Evolutionary conservation across 2,329 filamentous ascomycete species (phyloP).

Genomic region (Penicillium sp.): DNA sequence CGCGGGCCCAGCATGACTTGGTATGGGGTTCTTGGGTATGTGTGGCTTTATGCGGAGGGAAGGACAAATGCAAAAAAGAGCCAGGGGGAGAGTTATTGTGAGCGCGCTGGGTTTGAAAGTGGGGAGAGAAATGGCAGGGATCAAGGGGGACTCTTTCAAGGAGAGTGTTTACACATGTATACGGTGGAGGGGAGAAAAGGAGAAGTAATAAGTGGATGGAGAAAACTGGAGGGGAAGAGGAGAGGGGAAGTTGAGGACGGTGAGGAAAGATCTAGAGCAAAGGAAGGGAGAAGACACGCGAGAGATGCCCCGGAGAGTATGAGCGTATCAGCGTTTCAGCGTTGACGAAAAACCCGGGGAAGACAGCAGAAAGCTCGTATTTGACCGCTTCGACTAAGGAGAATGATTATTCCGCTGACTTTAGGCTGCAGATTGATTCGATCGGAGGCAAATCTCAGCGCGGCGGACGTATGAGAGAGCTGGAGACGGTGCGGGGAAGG

Average conservation of each 20-base stretch:
- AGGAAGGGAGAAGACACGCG: not conserved
- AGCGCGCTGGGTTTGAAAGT: not conserved
- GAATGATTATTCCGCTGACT: not conserved
- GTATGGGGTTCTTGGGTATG: not conserved
- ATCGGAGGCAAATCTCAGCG: not conserved
- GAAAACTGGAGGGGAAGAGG: not conserved
- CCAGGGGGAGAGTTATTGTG: not conserved
- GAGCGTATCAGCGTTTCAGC: not conserved
- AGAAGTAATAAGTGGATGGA: not conserved
- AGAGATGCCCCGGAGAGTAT: slow-evolving; percentile 1
- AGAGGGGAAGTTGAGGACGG: not conserved
- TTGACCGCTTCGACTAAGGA: not conserved
- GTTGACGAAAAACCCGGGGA: not conserved
- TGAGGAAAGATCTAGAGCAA: not conserved
- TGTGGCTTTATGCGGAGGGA: not conserved
- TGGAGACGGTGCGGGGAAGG: slow-evolving; percentile 11
- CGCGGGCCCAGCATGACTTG: slow-evolving; percentile 46
- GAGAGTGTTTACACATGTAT: not conserved
- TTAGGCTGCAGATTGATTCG: slow-evolving; percentile 1
- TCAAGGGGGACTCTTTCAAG: not conserved
- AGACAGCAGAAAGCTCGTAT: not conserved
- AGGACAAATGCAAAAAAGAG: not conserved
- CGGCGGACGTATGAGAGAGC: not conserved
- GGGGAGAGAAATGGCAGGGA: slow-evolving; percentile 4
- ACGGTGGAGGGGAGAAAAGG: not conserved